Evolutionary conservation across 2,329 filamentous ascomycete species (phyloP).

Genomic region (Fusarium acutatum): DNA sequence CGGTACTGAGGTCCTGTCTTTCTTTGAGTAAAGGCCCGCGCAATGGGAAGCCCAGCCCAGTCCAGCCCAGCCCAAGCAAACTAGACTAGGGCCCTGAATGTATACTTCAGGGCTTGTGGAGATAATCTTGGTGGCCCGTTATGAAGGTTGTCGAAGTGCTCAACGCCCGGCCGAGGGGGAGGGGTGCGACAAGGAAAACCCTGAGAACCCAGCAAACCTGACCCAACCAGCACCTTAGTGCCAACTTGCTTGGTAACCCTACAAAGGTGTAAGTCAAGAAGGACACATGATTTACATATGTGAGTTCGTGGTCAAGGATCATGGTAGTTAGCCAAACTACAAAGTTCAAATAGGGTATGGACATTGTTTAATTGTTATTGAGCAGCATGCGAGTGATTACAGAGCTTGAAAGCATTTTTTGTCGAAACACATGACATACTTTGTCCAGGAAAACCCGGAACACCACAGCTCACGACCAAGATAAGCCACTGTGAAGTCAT

Average conservation of each 20-base stretch:
- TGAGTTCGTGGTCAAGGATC: slow-evolving; percentile 25
- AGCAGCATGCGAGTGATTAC: not conserved
- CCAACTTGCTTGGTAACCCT: slow-evolving; percentile 37
- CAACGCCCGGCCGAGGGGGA: slow-evolving; percentile 21
- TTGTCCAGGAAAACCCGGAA: not conserved
- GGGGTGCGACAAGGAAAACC: slow-evolving; percentile 32
- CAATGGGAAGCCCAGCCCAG: slow-evolving; percentile 17
- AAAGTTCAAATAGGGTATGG: slow-evolving; percentile 2
- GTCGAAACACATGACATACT: not conserved
- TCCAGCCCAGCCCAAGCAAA: slow-evolving; percentile 10
- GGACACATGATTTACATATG: slow-evolving; percentile 36
- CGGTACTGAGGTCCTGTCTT: slow-evolving; percentile 21
- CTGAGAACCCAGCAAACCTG: slow-evolving; percentile 26
- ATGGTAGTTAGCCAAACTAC: slow-evolving; percentile 3
- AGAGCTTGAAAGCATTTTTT: not conserved
- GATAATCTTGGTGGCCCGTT: slow-evolving; percentile 31
- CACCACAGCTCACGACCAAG: slow-evolving; percentile 1
- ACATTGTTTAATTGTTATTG: slow-evolving; percentile 1
- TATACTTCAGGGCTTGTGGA: slow-evolving; percentile 36
- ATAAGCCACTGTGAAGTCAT: slow-evolving; percentile 6
- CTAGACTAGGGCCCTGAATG: slow-evolving; percentile 29
- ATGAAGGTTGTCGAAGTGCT: slow-evolving; percentile 30
- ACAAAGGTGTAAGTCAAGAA: slow-evolving; percentile 32
- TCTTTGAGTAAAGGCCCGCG: slow-evolving; percentile 16
- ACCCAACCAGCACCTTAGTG: slow-evolving; percentile 35